These are phyloP conservation scores for Cryptosporidium sp. DNA, from an alignment of 169 alveolate genomes.

Conservation along the genomic window DNA sequence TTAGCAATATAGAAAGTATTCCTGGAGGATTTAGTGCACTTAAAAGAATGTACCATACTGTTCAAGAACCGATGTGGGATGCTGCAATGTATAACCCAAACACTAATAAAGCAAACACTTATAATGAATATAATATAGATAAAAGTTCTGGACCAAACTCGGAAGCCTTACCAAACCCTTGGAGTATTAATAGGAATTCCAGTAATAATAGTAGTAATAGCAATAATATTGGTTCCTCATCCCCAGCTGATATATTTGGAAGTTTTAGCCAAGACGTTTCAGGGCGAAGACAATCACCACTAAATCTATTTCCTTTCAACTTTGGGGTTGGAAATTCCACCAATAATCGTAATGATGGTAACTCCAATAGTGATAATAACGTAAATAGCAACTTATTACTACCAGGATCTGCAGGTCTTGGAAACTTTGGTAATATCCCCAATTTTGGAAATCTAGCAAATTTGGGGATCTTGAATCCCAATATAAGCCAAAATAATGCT, in stretches of 20 bases:
- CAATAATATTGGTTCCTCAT: not conserved
- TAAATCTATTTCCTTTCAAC: slow-evolving; percentile 2
- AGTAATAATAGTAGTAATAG: not conserved
- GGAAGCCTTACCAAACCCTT: slow-evolving; percentile 77
- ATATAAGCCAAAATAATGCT: not conserved
- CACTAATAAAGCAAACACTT: not conserved
- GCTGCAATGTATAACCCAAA: slow-evolving; percentile 75
- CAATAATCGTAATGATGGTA: not conserved
- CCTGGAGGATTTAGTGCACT: slow-evolving; percentile 85
- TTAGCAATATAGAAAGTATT: slow-evolving; percentile 81
- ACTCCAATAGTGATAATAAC: not conserved
- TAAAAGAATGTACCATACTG: slow-evolving; percentile 79
- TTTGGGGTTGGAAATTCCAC: not conserved
- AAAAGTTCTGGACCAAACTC: slow-evolving; percentile 75
- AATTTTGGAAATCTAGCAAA: slow-evolving; percentile 18
- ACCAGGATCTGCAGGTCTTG: slow-evolving; percentile 9
- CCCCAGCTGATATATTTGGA: not conserved
- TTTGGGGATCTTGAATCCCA: slow-evolving; percentile 4
- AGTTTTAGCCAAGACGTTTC: not conserved
- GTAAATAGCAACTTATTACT: not conserved
- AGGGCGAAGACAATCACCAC: not conserved
- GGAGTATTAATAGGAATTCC: slow-evolving; percentile 20
- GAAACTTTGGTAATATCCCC: slow-evolving; percentile 1
- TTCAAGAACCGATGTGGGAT: slow-evolving; percentile 83
- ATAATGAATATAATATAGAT: slow-evolving; percentile 53